Base-by-base conservation (phyloP, 805 yeast species). In the Saccharomyces paradoxus region DNA sequence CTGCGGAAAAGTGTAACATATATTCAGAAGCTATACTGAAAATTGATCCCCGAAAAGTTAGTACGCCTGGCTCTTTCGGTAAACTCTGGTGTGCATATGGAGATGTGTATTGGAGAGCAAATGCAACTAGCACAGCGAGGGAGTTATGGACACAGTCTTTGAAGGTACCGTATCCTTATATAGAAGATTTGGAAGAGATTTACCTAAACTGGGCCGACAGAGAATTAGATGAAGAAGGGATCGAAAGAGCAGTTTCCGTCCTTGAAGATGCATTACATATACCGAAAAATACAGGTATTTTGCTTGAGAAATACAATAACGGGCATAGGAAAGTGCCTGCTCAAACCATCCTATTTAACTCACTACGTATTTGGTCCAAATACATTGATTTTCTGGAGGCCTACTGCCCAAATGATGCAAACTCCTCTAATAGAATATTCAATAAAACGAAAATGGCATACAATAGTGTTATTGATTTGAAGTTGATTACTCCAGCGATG, bases 151-250 rank as follows among this genome's bases (percentile, higher is more conserved):
- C 81, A 41, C 83, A 83, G 50, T 84, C 92, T 0, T 72, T 81
- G 1, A 81, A 82, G 53, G 91, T 90, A 0, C 91, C 90, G 5
- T 89, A 78, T 69, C 77, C 73, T 27, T 70, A 76, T 14, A 70
- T 81, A 0, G 79, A 80, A 24, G 96, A 89, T 56, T 69, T 89
- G 22, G 87, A 84, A 1, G 78, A 77, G 2, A 67, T 91, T 6
- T 87, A 89, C 79, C 71, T 81, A n/a, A 78, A 77, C 17, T 91
- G 97, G 96, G 75, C 86, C 5, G 86, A 86, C 54, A 71, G 81
- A 69, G 86, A 84, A 56, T 61, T 85, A 30, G 71, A 77, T 26
- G 69, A 72, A 17, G 80, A 74, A 24, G 75, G 82, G 52, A 67
- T 81, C 22, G 79, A 76, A 0, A 68, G 67, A 21, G 81, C 80